Percentiles rank a stretch among this genome's conserved stretches.
These are phyloP conservation scores for Ustilago cynodontis DNA, from an alignment of 1,284 basidiomycete species.

Conservation along the genomic window DNA sequence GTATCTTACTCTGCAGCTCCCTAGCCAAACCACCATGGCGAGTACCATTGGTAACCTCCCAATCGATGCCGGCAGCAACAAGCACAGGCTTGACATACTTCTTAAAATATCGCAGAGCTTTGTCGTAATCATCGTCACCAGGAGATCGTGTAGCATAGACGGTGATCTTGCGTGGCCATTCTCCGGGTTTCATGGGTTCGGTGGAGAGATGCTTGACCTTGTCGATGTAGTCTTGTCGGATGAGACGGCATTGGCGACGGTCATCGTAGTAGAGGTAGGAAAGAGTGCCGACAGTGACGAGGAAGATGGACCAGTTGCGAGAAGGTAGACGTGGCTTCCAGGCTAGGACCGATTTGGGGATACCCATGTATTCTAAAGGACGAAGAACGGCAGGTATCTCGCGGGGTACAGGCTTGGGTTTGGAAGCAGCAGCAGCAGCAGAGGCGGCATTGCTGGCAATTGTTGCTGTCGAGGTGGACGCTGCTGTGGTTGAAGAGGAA, in stretches of 20 bases:
- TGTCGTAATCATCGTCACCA: constrained; percentile 91
- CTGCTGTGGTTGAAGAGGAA: constrained; percentile 15
- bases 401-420: constrained; percentile 40
- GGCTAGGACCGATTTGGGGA: constrained; percentile 71
- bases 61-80: constrained; percentile 93
- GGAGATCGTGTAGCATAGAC: constrained; percentile 92
- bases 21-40: constrained; percentile 85
- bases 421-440: constrained; percentile 14
- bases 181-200: constrained; percentile 77
- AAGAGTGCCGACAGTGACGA: constrained; percentile 79
- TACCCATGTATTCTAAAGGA: constrained; percentile 72
- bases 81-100: constrained; percentile 98
- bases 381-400: constrained; percentile 55
- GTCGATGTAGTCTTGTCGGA: constrained; percentile 82
- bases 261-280: constrained; percentile 86
- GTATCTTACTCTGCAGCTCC: constrained; percentile 80
- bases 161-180: constrained; percentile 82
- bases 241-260: constrained; percentile 80
- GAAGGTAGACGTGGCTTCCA: constrained; percentile 78
- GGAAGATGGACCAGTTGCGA: constrained; percentile 92
- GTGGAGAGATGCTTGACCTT: constrained; percentile 83
- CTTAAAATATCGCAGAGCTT: constrained; percentile 86
- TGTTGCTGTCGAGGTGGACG: constrained; percentile 17
- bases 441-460: constrained; percentile 12
- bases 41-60: constrained; percentile 83